Conservation (phyloP, 495 filamentous ascomycete species). For the Aspergillus steynii region DNA sequence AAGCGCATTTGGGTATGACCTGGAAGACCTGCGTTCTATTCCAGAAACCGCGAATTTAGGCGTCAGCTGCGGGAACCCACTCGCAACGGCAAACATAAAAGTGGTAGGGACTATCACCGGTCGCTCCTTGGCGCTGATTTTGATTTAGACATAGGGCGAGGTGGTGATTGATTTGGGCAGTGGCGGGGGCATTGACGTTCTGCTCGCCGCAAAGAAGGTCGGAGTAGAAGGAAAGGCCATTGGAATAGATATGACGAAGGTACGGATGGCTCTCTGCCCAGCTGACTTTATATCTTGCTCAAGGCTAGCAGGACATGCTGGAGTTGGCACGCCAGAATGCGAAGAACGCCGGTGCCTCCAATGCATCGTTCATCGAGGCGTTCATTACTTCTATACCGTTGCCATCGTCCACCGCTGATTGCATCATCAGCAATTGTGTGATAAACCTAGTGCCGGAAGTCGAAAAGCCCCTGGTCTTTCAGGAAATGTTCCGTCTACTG, state of each 20-base stretch:
- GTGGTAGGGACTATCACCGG: constrained; percentile 34
- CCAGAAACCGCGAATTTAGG: constrained; percentile 63
- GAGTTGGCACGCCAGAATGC: neutral
- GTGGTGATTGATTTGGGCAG: constrained; percentile 63
- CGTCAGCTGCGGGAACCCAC: constrained; percentile 67
- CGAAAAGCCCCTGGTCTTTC: constrained; percentile 36
- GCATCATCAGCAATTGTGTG: constrained; percentile 65
- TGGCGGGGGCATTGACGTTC: constrained; percentile 65
- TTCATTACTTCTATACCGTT: constrained; percentile 56
- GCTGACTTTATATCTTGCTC: neutral
- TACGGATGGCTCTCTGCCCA: constrained; percentile 25
- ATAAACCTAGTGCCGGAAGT: constrained; percentile 62
- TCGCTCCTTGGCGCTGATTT: neutral
- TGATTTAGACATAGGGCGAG: constrained; percentile 50
- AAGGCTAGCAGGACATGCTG: neutral
- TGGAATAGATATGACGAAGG: constrained; percentile 58
- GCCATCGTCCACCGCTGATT: constrained; percentile 45
- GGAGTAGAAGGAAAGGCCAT: constrained; percentile 55
- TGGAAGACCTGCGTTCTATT: constrained; percentile 52
- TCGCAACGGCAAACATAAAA: constrained; percentile 53
- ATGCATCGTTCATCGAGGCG: constrained; percentile 42
- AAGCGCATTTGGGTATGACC: constrained; percentile 55
- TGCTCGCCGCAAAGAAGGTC: constrained; percentile 59
- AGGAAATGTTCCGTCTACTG: constrained; percentile 62
- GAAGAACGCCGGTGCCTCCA: neutral